These are phyloP conservation scores for Trichothecium roseum DNA, from an alignment of 2,329 filamentous ascomycete species.

Conservation along the genomic window DNA sequence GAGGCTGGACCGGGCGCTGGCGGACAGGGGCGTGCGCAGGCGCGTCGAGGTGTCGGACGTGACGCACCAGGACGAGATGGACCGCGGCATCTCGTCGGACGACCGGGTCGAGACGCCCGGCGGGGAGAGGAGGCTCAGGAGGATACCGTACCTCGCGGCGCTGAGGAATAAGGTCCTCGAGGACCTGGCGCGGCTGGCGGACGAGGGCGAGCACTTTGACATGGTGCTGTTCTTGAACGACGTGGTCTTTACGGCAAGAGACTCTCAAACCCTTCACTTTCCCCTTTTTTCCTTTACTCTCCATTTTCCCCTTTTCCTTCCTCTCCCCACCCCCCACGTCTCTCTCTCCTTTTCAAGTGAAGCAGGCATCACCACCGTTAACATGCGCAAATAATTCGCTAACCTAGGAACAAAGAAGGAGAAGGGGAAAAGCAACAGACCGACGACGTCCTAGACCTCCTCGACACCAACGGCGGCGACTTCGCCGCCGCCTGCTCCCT, in stretches of 20 bases:
- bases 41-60: slow-evolving; percentile 47
- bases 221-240: slow-evolving; percentile 54
- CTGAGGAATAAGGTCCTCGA: slow-evolving; percentile 54
- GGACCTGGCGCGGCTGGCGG: slow-evolving; percentile 41
- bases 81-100: not conserved
- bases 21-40: slow-evolving; percentile 37
- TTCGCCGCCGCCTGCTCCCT: slow-evolving; percentile 54
- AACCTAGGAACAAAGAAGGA: too few relatives aligned
- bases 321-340: too few relatives aligned
- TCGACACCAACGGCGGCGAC: slow-evolving; percentile 45
- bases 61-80: slow-evolving; percentile 40
- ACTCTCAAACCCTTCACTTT: too few relatives aligned
- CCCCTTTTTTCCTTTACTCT: not conserved
- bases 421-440: slow-evolving; percentile 26
- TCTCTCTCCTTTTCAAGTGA: too few relatives aligned
- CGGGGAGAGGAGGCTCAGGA: slow-evolving; percentile 43
- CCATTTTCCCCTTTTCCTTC: not conserved
- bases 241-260: slow-evolving; percentile 46
- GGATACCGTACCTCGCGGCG: slow-evolving; percentile 58
- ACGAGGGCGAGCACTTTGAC: slow-evolving; percentile 42
- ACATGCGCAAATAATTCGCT: too few relatives aligned
- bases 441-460: slow-evolving; percentile 42
- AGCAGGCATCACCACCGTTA: too few relatives aligned
- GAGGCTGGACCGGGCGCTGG: slow-evolving; percentile 44
- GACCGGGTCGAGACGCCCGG: slow-evolving; percentile 53